phyloP scores from a whole-genome alignment of 768 basidiomycete species.

The Macrocybe gigantea region DNA sequence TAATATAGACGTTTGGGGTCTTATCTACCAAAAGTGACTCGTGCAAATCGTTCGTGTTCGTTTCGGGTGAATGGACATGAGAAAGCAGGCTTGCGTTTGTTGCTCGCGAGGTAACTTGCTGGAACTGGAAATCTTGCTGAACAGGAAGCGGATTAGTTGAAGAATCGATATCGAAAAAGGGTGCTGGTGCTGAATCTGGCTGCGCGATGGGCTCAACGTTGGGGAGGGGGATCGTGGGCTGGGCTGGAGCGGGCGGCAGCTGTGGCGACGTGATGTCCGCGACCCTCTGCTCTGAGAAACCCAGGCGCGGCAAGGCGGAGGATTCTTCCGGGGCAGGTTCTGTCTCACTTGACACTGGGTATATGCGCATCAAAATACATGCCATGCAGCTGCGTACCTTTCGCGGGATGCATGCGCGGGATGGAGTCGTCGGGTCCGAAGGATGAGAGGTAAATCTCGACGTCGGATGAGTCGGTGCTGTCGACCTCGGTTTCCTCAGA shows the following conservation, averaged over 20 bases:
- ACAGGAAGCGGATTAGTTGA: no score
- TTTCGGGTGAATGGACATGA: background rate
- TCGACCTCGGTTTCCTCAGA: background rate
- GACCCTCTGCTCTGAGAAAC: conserved; percentile 1
- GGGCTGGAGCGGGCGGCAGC: conserved; percentile 23
- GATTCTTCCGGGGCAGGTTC: no score
- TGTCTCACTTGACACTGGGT: no score
- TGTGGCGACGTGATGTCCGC: conserved; percentile 7
- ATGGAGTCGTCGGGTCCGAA: conserved; percentile 24
- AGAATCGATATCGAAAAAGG: no score
- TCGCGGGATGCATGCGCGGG: no score
- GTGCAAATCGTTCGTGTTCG: background rate
- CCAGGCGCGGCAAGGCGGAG: no score
- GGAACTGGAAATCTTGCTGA: no score
- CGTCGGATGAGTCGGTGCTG: conserved; percentile 7
- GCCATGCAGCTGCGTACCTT: no score
- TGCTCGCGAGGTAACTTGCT: no score
- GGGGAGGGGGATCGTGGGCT: conserved; percentile 27
- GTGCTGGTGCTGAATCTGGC: no score
- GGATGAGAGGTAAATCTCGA: conserved; percentile 30
- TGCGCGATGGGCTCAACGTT: background rate
- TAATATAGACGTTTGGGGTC: conserved; percentile 85
- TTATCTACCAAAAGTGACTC: conserved; percentile 18
- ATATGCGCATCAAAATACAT: no score
- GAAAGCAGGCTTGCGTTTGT: no score